A percentile compares a stretch with the other conserved stretches of the same genome.
Evolutionary conservation across 177 flowering plant genomes (phyloP).

Genomic region (Telopea speciosissima): DNA sequence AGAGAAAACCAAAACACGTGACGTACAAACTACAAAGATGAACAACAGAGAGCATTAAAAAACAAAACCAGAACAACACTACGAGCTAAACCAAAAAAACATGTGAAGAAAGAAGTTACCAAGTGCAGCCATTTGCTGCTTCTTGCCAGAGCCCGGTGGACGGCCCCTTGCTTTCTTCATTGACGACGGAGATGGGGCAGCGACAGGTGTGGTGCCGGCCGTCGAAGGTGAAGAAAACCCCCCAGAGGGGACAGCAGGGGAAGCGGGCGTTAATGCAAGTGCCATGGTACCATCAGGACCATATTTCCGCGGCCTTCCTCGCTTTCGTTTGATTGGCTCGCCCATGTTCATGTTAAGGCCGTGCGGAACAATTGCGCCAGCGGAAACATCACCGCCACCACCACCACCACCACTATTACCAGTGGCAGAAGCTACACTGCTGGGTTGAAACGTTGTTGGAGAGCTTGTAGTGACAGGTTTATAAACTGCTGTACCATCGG

Average conservation of each 20-base stretch:
- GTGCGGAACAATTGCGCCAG: slow-evolving; percentile 13
- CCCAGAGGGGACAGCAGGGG: slow-evolving; percentile 14
- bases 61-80: background rate
- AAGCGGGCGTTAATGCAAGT: slow-evolving; percentile 25
- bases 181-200: slow-evolving; percentile 21
- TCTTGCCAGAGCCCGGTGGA: slow-evolving; percentile 77
- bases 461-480: slow-evolving; percentile 34
- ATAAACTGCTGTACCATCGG: slow-evolving; percentile 51
- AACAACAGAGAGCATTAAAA: background rate
- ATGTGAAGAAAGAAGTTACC: slow-evolving; percentile 30
- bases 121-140: slow-evolving; percentile 52
- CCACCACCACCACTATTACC: slow-evolving; percentile 9
- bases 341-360: slow-evolving; percentile 32
- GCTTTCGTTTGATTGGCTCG: slow-evolving; percentile 53
- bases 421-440: slow-evolving; percentile 2
- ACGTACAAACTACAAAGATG: background rate
- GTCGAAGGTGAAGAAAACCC: slow-evolving; percentile 17
- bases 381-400: slow-evolving; percentile 13
- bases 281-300: slow-evolving; percentile 79
- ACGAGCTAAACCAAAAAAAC: background rate
- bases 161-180: slow-evolving; percentile 64
- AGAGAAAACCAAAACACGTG: background rate
- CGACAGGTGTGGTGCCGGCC: background rate
- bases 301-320: slow-evolving; percentile 92
- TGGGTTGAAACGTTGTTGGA: slow-evolving; percentile 31